Conservation (phyloP, 306 rosid genomes). For the Lagenaria siceraria region DNA sequence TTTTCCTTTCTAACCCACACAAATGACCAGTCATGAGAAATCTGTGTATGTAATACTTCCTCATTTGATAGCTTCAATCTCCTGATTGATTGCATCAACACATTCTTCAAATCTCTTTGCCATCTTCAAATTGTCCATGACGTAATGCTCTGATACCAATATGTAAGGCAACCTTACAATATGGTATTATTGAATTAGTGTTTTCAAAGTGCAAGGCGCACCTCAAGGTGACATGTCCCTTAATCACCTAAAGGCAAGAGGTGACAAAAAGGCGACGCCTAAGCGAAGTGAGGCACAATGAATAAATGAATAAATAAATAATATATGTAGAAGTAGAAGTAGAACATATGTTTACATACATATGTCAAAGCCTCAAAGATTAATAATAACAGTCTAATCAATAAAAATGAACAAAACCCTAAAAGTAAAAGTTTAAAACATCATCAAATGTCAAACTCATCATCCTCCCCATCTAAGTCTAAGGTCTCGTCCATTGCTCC, state of each 20-base stretch:
- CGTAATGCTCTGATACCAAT: too few relatives aligned
- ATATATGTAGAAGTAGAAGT: not conserved
- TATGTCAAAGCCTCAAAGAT: not conserved
- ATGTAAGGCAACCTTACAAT: too few relatives aligned
- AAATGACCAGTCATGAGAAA: too few relatives aligned
- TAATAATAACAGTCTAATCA: not conserved
- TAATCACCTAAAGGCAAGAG: not conserved
- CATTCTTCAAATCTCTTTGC: too few relatives aligned
- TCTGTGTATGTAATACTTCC: too few relatives aligned
- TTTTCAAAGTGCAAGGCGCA: too few relatives aligned
- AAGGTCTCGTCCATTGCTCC: not conserved
- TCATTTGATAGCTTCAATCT: too few relatives aligned
- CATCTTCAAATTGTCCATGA: too few relatives aligned
- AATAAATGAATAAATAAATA: not conserved
- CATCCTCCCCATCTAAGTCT: not conserved
- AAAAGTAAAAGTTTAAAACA: not conserved
- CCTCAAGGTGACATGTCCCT: not conserved
- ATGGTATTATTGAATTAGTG: too few relatives aligned
- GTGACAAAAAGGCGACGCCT: not conserved
- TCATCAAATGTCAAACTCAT: not conserved
- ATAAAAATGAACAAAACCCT: not conserved
- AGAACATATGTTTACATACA: not conserved
- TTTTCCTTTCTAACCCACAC: too few relatives aligned
- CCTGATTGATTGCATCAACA: too few relatives aligned
- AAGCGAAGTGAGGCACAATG: not conserved